Percentiles rank a stretch among this genome's conserved stretches.
phyloP scores from a whole-genome alignment of 2,329 filamentous ascomycete genomes.

The Aspergillus pseudoglaucus region DNA sequence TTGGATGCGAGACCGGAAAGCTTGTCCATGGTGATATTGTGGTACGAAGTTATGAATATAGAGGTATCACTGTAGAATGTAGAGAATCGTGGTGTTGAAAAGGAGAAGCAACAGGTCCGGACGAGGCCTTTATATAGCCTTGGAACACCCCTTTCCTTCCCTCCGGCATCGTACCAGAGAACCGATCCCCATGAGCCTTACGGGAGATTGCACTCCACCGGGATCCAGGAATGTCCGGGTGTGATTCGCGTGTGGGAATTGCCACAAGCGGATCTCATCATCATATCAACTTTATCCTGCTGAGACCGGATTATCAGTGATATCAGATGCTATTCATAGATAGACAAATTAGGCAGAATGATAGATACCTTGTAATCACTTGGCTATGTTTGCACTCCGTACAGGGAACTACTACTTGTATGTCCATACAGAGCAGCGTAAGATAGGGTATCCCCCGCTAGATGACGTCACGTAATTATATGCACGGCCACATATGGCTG shows the following conservation, averaged over 20 bases:
- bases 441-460: too few species aligned
- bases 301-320: background rate
- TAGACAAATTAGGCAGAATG: too few species aligned
- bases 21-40: constrained; percentile 19
- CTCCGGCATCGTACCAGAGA: background rate
- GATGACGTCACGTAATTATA: too few species aligned
- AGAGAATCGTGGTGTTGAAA: background rate
- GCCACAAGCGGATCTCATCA: background rate
- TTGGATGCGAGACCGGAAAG: constrained; percentile 24
- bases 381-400: too few species aligned
- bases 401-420: too few species aligned
- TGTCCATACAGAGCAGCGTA: too few species aligned
- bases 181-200: background rate
- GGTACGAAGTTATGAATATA: background rate
- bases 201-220: background rate
- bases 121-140: background rate
- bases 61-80: background rate
- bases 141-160: background rate
- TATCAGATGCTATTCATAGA: background rate
- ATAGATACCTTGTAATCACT: too few species aligned
- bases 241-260: background rate
- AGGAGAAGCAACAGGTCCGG: background rate
- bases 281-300: background rate
- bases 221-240: background rate
- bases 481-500: too few species aligned